Percentiles rank a stretch among this genome's conserved stretches.
phyloP scores from a whole-genome alignment of 148 eudicot species.

The Fagopyrum tataricum region DNA sequence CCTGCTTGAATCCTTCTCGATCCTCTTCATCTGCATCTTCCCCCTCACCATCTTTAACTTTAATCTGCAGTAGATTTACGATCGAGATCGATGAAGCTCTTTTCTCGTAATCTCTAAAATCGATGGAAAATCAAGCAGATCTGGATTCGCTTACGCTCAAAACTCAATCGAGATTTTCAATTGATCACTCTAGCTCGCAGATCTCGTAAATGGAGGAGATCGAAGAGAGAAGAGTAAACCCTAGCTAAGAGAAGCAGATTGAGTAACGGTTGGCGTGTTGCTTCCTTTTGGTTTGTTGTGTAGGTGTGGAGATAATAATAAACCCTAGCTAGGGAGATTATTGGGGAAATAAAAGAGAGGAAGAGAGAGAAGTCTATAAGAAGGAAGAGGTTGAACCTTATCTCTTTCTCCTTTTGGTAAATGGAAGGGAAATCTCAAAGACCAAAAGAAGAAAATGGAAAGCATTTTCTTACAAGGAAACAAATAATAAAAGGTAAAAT shows the following conservation, averaged over 20 bases:
- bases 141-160: background rate
- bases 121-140: background rate
- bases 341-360: background rate
- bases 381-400: constrained; percentile 15
- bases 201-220: no score
- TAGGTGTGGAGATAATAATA: background rate
- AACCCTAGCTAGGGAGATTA: background rate
- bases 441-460: constrained; percentile 5
- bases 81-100: background rate
- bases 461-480: background rate
- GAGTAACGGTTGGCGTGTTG: background rate
- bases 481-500: background rate
- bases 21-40: constrained; percentile 40
- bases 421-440: background rate
- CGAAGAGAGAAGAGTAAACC: background rate
- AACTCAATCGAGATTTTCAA: background rate
- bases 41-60: constrained; percentile 35
- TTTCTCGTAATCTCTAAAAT: background rate
- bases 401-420: constrained; percentile 27
- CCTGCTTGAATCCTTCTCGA: constrained; percentile 37
- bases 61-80: background rate
- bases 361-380: background rate
- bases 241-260: background rate
- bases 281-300: background rate
- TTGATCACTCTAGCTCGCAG: background rate